Evolutionary conservation across 768 basidiomycete genomes (phyloP), one percentile per base, ranked within the genome.

Genomic region (Kwoniella mangroviensis): DNA sequence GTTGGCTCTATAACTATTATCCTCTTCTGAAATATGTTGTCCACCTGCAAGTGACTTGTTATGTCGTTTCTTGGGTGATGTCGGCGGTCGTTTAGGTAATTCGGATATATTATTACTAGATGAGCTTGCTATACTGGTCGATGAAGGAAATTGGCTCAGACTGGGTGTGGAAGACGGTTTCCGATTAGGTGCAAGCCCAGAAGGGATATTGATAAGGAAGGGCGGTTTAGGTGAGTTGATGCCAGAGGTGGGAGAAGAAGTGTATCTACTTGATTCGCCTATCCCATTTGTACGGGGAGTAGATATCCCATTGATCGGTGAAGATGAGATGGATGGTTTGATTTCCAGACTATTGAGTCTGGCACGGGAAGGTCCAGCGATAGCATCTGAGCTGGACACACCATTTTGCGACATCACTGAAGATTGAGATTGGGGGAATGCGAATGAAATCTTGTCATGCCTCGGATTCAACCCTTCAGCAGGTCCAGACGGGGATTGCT

Each of bases 211-310:
- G 9, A 28, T n/a, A n/a, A 57, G 21, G 45, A 63, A 64, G 19
- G 63, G 53, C 7, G 51, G n/a, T 24, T 17, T 22, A 5, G 42
- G 21, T 13, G 53, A 56, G 28, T n/a, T 34, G 28, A n/a, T 22
- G 24, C n/a, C 9, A 41, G 63, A 54, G 10, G 13, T 68, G 34
- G n/a, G 34, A 3, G 52, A 15, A 10, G 17, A 45, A 22, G 63
- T 59, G 15, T 63, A 51, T 67, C 34, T 56, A 68, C 70, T 68
- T 13, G 70, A 68, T 26, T 72, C 70, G 6, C 61, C 66, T 41
- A 61, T 42, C 12, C 49, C 63, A 52, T 34, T 57, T 28, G 4
- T 21, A 22, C 42, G 21, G 51, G 34, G 21, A 24, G 24, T 40
- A 34, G 40, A 41, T 34, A 26, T 17, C 26, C 22, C 22, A 19